Evolutionary conservation across 306 rosid genomes (phyloP).

Genomic region (Acacia acuminata): DNA sequence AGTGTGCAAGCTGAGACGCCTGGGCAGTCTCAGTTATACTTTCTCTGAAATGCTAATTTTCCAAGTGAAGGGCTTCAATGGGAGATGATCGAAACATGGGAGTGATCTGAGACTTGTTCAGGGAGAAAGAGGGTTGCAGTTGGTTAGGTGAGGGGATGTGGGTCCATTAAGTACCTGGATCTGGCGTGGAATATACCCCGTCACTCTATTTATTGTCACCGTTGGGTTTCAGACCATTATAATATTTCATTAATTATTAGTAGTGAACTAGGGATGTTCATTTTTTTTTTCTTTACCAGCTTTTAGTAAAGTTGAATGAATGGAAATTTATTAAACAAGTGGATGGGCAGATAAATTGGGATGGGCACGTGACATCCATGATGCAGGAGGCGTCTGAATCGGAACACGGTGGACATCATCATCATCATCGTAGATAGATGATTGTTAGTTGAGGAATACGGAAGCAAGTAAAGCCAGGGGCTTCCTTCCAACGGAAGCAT

Average conservation of each 20-base stretch:
- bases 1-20: background rate
- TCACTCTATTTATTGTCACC: background rate
- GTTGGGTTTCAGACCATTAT: background rate
- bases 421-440: background rate
- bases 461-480: background rate
- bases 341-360: background rate
- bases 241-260: background rate
- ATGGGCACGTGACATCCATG: background rate
- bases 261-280: background rate
- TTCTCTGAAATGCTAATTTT: too few relatives aligned
- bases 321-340: background rate
- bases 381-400: background rate
- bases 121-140: background rate
- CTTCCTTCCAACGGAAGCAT: slow-evolving; percentile 63
- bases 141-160: background rate
- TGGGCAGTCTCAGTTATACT: background rate
- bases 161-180: background rate
- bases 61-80: background rate
- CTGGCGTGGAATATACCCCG: background rate
- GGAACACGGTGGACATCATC: background rate
- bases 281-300: background rate
- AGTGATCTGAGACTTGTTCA: background rate
- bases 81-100: background rate
- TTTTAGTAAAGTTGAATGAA: background rate
- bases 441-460: slow-evolving; percentile 5